Percentiles rank a stretch among this genome's conserved stretches.
Evolutionary conservation across 2,329 filamentous ascomycete genomes (phyloP).

Genomic region (Orbilia oligospora): DNA sequence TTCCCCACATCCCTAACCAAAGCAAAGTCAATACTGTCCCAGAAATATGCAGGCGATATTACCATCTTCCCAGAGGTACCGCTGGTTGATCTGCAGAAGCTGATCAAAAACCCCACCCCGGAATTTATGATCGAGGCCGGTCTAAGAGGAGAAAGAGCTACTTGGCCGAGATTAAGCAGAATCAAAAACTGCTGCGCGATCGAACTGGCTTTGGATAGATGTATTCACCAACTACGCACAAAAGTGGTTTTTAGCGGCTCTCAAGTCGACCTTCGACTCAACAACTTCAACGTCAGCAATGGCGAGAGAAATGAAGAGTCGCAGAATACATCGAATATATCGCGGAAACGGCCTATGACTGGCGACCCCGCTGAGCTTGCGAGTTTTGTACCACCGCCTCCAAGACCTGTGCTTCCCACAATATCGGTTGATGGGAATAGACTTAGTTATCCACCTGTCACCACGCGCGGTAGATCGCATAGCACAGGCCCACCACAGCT

Average conservation of each 20-base stretch:
- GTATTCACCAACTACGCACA: conserved; percentile 78
- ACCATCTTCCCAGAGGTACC: conserved; percentile 88
- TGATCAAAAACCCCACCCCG: conserved; percentile 85
- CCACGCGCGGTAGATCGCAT: conserved; percentile 47
- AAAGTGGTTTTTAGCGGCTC: conserved; percentile 79
- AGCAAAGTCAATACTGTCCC: conserved; percentile 83
- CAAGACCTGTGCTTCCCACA: conserved; percentile 8
- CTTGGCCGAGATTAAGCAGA: conserved; percentile 89
- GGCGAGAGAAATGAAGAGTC: conserved; percentile 28
- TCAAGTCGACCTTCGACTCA: conserved; percentile 73
- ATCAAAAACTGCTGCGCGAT: conserved; percentile 90
- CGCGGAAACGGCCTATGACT: conserved; percentile 46
- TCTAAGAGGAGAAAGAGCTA: conserved; percentile 84
- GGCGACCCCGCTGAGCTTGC: conserved; percentile 46
- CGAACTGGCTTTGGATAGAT: conserved; percentile 84
- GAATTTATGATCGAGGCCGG: conserved; percentile 89
- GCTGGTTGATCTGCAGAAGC: conserved; percentile 79
- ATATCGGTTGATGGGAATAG: conserved; percentile 20
- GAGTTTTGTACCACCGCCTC: conserved; percentile 37
- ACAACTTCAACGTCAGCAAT: conserved; percentile 6
- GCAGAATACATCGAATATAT: conserved; percentile 43
- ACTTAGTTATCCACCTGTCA: conserved; percentile 39
- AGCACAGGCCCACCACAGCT: conserved; percentile 54
- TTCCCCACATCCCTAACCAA: conserved; percentile 85
- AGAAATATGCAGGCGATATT: conserved; percentile 94